These are phyloP conservation scores for Plasmodium vivax DNA, from an alignment of 169 alveolate genomes.

Conservation along the genomic window DNA sequence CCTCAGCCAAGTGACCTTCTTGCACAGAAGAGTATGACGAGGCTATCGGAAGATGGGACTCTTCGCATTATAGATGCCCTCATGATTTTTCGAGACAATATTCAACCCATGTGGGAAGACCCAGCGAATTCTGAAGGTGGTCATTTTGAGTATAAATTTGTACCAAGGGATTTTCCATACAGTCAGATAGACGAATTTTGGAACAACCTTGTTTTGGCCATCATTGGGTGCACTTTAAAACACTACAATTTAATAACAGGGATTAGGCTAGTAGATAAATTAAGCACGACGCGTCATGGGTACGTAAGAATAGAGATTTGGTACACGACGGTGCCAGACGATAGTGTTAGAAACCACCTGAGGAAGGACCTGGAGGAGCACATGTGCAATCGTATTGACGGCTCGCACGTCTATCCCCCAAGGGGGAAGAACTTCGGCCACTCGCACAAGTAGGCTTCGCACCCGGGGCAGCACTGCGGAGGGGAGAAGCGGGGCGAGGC, in stretches of 20 bases:
- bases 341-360: conserved; percentile 63
- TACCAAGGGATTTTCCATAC: conserved; percentile 82
- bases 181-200: conserved; percentile 86
- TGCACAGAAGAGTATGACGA: conserved; percentile 78
- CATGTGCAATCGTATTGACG: conserved; percentile 79
- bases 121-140: conserved; percentile 88
- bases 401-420: conserved; percentile 78
- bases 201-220: conserved; percentile 87
- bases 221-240: conserved; percentile 85
- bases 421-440: conserved; percentile 71
- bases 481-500: neutral
- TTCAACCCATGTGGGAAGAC: conserved; percentile 91
- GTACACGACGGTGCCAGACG: conserved; percentile 77
- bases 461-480: neutral
- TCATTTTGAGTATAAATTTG: conserved; percentile 87
- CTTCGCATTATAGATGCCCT: conserved; percentile 84
- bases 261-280: conserved; percentile 83
- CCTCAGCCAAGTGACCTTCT: conserved; percentile 86
- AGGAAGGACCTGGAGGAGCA: conserved; percentile 77
- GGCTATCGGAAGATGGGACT: conserved; percentile 81
- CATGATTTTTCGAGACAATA: conserved; percentile 86
- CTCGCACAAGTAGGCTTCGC: conserved; percentile 32
- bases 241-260: conserved; percentile 84
- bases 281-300: conserved; percentile 74
- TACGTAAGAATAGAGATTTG: conserved; percentile 79